Conservation (phyloP, 192 early-diverging fungal species). For the Borealophlyctis nickersoniae region DNA sequence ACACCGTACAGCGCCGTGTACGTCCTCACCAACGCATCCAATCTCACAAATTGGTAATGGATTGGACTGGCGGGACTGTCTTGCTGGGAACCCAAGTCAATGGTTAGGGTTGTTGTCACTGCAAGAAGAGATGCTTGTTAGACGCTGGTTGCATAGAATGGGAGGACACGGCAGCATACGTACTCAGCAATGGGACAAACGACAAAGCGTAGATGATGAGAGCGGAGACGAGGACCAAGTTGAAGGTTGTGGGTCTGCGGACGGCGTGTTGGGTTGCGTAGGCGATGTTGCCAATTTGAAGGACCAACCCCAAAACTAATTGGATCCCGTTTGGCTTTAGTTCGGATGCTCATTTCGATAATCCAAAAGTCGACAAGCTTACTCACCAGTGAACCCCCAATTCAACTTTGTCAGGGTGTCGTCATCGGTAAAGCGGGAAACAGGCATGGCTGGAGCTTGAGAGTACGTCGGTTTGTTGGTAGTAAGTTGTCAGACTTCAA, state of each 20-base stretch:
- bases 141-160: neutral
- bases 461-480: no score
- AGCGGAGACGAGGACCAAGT: conserved; percentile 3
- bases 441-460: no score
- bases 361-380: no score
- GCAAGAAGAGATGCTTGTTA: neutral
- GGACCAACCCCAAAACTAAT: conserved; percentile 3
- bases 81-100: neutral
- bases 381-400: no score
- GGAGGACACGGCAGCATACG: conserved; percentile 1
- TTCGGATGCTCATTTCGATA: no score
- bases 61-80: neutral
- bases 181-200: conserved; percentile 16
- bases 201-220: conserved; percentile 5
- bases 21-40: neutral
- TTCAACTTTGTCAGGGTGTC: no score
- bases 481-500: no score
- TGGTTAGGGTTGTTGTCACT: conserved; percentile 4
- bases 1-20: conserved; percentile 19
- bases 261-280: conserved; percentile 10
- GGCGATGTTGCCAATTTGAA: conserved; percentile 10
- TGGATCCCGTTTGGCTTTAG: no score
- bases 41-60: neutral
- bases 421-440: no score
- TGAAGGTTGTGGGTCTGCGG: conserved; percentile 12